phyloP scores from a whole-genome alignment of 176 grass and related monocot genomes.

The Triticum dicoccoides region DNA sequence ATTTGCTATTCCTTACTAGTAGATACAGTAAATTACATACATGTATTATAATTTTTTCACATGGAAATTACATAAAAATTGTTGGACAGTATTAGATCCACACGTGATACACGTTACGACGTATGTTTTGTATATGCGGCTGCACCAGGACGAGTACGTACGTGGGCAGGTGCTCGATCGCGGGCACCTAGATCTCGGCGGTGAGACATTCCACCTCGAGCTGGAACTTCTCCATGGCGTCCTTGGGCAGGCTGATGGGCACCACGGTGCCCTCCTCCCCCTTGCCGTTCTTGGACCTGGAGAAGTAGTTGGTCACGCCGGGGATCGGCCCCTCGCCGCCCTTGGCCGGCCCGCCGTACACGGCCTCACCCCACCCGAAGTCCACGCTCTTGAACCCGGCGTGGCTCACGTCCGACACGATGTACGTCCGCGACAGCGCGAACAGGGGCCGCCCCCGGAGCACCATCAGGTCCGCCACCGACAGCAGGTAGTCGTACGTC shows the following conservation, averaged over 20 bases:
- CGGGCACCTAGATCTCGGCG: background rate
- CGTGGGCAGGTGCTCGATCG: no score
- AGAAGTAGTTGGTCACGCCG: conserved; percentile 51
- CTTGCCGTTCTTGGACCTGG: conserved; percentile 32
- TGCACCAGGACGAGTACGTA: no score
- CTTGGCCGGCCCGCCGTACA: conserved; percentile 53
- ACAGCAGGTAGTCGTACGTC: conserved; percentile 57
- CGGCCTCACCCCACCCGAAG: conserved; percentile 8
- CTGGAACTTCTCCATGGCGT: conserved; percentile 60
- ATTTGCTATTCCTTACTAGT: no score
- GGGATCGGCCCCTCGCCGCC: conserved; percentile 32
- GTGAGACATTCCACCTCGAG: conserved; percentile 37
- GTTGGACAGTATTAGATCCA: no score
- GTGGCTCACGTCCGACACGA: conserved; percentile 25
- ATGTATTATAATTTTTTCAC: no score
- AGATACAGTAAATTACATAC: no score
- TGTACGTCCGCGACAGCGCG: background rate
- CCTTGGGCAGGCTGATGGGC: conserved; percentile 56
- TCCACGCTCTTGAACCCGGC: conserved; percentile 52
- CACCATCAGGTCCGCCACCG: conserved; percentile 58
- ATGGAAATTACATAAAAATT: no score
- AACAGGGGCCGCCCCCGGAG: conserved; percentile 36
- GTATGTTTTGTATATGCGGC: no score
- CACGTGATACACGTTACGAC: no score
- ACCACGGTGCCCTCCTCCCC: conserved; percentile 55